Base-by-base conservation (phyloP, 106 monocot genomes). In the Acanthochlamys bracteata region DNA sequence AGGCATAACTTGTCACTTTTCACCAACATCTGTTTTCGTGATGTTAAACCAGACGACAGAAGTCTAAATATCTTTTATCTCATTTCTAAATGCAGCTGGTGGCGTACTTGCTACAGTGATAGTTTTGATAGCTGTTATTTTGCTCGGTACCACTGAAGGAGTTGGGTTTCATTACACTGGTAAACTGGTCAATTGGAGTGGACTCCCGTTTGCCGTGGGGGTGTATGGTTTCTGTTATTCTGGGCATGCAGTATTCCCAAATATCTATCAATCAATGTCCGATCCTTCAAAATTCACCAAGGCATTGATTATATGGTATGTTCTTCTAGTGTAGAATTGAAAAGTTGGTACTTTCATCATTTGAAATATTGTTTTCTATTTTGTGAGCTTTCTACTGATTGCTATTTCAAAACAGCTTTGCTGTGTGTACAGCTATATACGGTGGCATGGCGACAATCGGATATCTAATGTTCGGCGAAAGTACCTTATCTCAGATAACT, bases 201-300 rank as follows among this genome's bases (percentile, higher is more conserved):
- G 98, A 49, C 33, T 98, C 26, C 98, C 88, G 43, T 88, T 88
- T 78, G 81, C 92, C 25, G 64, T 98, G 65, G 92, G 98, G 39
- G 79, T 92, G 43, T 92, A 83, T 77, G 98, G 98, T 23, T 99
- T 99, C 75, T 99, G 98, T 63, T 92, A 73, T 64, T 79, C 98
- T 14, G 98, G 98, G 17, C 92, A 99, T 78, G 24, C 98, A 12
- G 88, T 99, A 2, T 92, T 99, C 73, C 98, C 98, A 51, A 99
- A 89, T 83, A 88, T 99, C 15, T 99, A 99, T 59, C 85, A 83
- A 17, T 89, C 92, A 39, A 99, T 92, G 92, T 80, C 92, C 39
- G 92, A 99, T 49, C 73, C 76, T n/a, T 71, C 64, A 69, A 78
- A 83, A 69, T 88, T 88, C 58, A 80, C 68, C 43, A 80, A 57